A percentile compares a stretch with the other conserved stretches of the same genome.
These are phyloP conservation scores for Raffaelea ambrosiae DNA, from an alignment of 2,329 filamentous ascomycete genomes.

Conservation along the genomic window DNA sequence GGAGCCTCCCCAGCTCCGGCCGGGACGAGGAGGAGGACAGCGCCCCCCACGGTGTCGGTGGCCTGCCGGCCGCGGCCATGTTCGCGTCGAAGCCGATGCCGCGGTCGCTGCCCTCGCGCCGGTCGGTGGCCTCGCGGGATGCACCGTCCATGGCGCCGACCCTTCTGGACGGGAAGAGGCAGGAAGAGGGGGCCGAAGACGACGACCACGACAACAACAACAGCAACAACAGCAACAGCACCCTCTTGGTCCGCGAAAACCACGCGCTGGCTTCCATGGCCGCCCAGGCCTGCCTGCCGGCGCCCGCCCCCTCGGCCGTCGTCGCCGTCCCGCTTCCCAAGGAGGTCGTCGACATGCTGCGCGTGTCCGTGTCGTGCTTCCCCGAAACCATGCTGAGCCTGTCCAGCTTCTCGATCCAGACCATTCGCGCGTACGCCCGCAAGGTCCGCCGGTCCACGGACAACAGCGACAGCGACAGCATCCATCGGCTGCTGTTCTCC, in stretches of 20 bases:
- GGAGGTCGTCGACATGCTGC: slow-evolving; percentile 44
- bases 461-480: slow-evolving; percentile 14
- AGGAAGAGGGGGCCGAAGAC: too few species aligned
- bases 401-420: slow-evolving; percentile 47
- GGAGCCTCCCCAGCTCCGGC: neutral
- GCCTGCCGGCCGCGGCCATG: slow-evolving; percentile 6
- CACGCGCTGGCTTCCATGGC: too few species aligned
- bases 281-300: neutral
- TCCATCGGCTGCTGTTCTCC: slow-evolving; percentile 10
- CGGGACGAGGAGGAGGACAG: neutral
- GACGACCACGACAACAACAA: too few species aligned
- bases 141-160: neutral
- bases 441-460: slow-evolving; percentile 37
- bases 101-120: neutral
- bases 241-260: too few species aligned
- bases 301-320: neutral
- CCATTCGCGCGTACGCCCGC: slow-evolving; percentile 45
- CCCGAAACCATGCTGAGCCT: slow-evolving; percentile 51
- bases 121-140: neutral
- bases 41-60: neutral
- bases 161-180: neutral
- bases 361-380: slow-evolving; percentile 46
- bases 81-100: neutral
- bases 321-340: slow-evolving; percentile 37
- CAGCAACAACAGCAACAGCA: too few species aligned